Percentiles rank a stretch among this genome's conserved stretches.
Evolutionary conservation across 2,329 filamentous ascomycete species (phyloP).

Genomic region (Thyridium curvatum): DNA sequence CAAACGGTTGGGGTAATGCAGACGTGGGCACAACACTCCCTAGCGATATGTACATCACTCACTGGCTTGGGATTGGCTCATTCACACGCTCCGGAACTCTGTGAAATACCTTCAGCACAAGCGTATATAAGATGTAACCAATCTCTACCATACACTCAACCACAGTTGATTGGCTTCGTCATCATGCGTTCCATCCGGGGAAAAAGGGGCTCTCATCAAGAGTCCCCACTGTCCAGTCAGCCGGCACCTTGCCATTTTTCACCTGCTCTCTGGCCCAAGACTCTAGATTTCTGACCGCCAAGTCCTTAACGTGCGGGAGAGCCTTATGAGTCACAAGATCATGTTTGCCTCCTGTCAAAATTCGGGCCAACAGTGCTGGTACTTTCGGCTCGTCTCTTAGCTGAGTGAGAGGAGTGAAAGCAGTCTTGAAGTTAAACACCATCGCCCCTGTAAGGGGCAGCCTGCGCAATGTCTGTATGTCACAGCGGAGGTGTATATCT

Average conservation of each 20-base stretch:
- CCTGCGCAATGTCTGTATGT: slow-evolving; percentile 82
- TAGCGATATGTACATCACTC: too few relatives aligned
- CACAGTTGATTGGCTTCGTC: too few relatives aligned
- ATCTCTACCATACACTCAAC: too few relatives aligned
- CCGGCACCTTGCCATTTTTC: slow-evolving; percentile 23
- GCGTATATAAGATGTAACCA: too few relatives aligned
- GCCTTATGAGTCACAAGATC: slow-evolving; percentile 57
- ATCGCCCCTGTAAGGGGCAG: slow-evolving; percentile 69
- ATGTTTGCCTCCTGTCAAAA: slow-evolving; percentile 55
- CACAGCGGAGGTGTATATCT: slow-evolving; percentile 66
- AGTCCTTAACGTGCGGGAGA: slow-evolving; percentile 74
- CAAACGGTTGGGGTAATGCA: too few relatives aligned
- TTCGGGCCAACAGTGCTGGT: slow-evolving; percentile 60
- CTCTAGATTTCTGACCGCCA: slow-evolving; percentile 59
- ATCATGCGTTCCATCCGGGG: slow-evolving; percentile 70
- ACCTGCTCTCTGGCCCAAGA: slow-evolving; percentile 61
- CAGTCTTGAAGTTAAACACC: slow-evolving; percentile 83
- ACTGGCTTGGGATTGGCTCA: too few relatives aligned
- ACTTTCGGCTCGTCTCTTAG: slow-evolving; percentile 68
- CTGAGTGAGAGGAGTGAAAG: slow-evolving; percentile 69
- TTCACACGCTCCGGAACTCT: too few relatives aligned
- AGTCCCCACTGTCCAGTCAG: slow-evolving; percentile 62
- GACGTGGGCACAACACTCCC: too few relatives aligned
- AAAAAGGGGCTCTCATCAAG: slow-evolving; percentile 72
- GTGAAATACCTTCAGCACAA: too few relatives aligned